Base-by-base conservation (phyloP, 495 filamentous ascomycete genomes). In the Talaromyces thailandensis region DNA sequence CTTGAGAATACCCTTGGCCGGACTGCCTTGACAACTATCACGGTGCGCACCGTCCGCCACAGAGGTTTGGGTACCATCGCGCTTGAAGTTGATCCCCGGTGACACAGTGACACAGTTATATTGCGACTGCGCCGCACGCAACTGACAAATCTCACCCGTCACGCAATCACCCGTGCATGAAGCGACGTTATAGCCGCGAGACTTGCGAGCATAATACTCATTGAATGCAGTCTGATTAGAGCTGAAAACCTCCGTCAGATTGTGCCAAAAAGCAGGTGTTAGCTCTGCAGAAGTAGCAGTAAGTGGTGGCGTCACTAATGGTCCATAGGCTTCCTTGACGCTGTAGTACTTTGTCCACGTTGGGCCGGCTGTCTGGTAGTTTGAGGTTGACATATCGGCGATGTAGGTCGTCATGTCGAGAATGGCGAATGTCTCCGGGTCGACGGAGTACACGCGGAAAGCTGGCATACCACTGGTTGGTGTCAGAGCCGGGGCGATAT, bases 241-340 rank as follows among this genome's bases (percentile, higher is more conserved):
- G 31, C 78, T 71, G 58, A 81, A 75, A 6, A 70, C 65, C 1
- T 66, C 75, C 4, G 82, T 84, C 24, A 85, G 76, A 66, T 82
- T 79, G 65, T 85, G 82, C 82, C 82, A 84, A 71, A 85, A 85
- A 7, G 79, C 79, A 0, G 82, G 76, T 0, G 77, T 79, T 5
- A 84, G 71, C 58, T 84, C 82, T 18, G 68, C 73, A 2, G 52
- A 40, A 0, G 68, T 28, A 31, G 71, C 69, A 0, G 68, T 70
- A 4, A 76, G 58, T 0, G 79, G 73, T 14, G 79, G 73, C n/a
- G 52, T 64, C 43, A 83, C 60, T 1, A 76, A 68, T 7, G 74
- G 63, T 25, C 81, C 80, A 63, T 86, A 86, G 12, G 73, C 71
- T 61, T 77, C 75, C 63, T 79, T 80, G 23, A 80, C 82, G 4